Percentiles rank a stretch among this genome's conserved stretches.
Evolutionary conservation across 1,284 basidiomycete species (phyloP).

Genomic region (Tylopilus orsonianus): DNA sequence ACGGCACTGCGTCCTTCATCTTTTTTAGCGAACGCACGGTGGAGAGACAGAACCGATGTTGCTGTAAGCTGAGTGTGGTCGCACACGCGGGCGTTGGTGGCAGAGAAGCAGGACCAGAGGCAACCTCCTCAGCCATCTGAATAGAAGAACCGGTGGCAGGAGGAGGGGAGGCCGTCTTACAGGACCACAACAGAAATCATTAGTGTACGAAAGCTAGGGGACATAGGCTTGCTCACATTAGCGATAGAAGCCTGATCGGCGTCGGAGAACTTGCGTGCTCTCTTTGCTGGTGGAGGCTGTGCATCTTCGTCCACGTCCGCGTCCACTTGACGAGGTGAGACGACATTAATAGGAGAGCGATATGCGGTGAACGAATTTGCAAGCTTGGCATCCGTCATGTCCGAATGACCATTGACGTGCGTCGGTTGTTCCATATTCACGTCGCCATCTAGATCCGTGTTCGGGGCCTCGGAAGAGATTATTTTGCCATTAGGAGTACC

Average conservation of each 20-base stretch:
- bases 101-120: conserved; percentile 38
- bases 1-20: conserved; percentile 80
- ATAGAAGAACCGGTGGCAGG: conserved; percentile 46
- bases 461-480: conserved; percentile 23
- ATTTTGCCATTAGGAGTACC: conserved; percentile 18
- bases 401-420: conserved; percentile 38
- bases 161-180: conserved; percentile 72
- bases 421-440: conserved; percentile 48
- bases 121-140: conserved; percentile 36
- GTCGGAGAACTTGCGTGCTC: conserved; percentile 53
- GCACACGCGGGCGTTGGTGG: conserved; percentile 39
- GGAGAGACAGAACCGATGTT: conserved; percentile 82
- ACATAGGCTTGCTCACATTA: conserved; percentile 59
- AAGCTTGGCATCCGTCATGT: conserved; percentile 17
- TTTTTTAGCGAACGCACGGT: conserved; percentile 86
- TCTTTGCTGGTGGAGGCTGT: conserved; percentile 70
- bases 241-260: conserved; percentile 54
- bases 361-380: conserved; percentile 33
- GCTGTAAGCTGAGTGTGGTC: conserved; percentile 54
- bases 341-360: conserved; percentile 42
- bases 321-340: conserved; percentile 22
- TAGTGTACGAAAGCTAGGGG: conserved; percentile 36
- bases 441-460: conserved; percentile 40
- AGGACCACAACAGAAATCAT: conserved; percentile 22
- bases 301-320: conserved; percentile 49